Evolutionary conservation across 2,329 filamentous ascomycete genomes (phyloP).

Genomic region (Cercospora zeina): DNA sequence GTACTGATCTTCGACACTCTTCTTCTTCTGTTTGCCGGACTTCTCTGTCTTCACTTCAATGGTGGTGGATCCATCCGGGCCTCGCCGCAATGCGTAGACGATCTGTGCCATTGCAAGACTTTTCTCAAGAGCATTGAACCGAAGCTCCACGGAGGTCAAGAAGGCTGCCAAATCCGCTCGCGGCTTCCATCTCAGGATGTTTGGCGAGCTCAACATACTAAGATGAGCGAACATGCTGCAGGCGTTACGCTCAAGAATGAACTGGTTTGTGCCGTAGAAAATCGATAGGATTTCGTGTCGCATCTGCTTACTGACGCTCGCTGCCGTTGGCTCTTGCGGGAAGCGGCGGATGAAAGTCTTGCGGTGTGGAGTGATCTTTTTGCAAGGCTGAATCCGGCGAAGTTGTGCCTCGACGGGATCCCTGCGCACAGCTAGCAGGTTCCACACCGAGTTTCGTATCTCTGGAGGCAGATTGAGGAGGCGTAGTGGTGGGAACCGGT

Average conservation of each 20-base stretch:
- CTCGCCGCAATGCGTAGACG: constrained; percentile 19
- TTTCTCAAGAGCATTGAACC: constrained; percentile 17
- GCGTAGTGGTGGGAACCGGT: constrained; percentile 22
- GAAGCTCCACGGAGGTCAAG: constrained; percentile 19
- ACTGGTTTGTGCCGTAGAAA: constrained; percentile 28
- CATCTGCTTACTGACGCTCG: constrained; percentile 26
- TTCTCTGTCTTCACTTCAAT: constrained; percentile 21
- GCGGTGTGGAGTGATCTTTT: constrained; percentile 14
- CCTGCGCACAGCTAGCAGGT: constrained; percentile 19
- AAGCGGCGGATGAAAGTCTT: constrained; percentile 24
- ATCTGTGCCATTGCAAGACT: constrained; percentile 11
- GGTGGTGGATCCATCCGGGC: constrained; percentile 11
- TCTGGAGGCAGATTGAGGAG: constrained; percentile 28
- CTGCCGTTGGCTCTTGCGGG: constrained; percentile 24
- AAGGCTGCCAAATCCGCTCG: constrained; percentile 19
- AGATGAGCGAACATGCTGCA: constrained; percentile 19
- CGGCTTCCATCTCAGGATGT: constrained; percentile 26
- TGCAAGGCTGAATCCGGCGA: constrained; percentile 24
- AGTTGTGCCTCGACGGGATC: constrained; percentile 29
- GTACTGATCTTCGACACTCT: constrained; percentile 2
- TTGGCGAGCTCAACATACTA: constrained; percentile 22
- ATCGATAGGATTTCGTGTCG: constrained; percentile 27
- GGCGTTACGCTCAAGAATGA: constrained; percentile 26
- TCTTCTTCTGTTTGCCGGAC: constrained; percentile 16
- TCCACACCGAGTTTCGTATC: constrained; percentile 28